Conservation (phyloP, 768 basidiomycete species). For the Lentinula detonsa region DNA sequence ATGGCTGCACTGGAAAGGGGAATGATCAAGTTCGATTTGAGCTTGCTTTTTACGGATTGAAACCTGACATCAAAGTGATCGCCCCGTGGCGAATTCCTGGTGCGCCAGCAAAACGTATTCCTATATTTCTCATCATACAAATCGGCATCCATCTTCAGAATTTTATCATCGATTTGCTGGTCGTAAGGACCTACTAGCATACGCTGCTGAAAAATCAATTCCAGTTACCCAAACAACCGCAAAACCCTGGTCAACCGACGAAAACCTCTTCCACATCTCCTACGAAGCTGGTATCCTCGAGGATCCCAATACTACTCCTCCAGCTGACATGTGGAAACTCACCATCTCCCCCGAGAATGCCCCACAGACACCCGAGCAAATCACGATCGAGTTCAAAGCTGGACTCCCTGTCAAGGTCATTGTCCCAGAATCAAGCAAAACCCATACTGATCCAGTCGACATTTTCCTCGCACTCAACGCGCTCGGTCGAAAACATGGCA, state of each 20-base stretch:
- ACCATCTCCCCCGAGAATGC: conserved; percentile 80
- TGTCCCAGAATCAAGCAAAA: conserved; percentile 46
- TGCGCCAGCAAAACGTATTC: conserved; percentile 22
- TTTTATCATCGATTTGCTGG: conserved; percentile 99
- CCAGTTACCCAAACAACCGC: conserved; percentile 93
- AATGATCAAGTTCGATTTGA: conserved; percentile 99
- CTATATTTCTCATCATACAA: neutral
- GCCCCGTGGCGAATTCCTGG: conserved; percentile 97
- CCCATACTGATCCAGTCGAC: conserved; percentile 87
- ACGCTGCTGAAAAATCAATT: conserved; percentile 81
- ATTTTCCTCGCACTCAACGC: conserved; percentile 90
- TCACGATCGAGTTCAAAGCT: conserved; percentile 78
- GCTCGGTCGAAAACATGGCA: conserved; percentile 89
- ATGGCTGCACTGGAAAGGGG: conserved; percentile 99
- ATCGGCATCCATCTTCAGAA: conserved; percentile 34
- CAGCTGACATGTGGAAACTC: conserved; percentile 98
- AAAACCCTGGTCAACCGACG: conserved; percentile 99
- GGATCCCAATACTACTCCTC: conserved; percentile 92
- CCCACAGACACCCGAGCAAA: conserved; percentile 69
- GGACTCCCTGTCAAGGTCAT: conserved; percentile 86
- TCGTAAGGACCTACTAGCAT: conserved; percentile 87
- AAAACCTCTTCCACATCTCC: conserved; percentile 99
- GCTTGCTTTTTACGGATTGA: conserved; percentile 96
- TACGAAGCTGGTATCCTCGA: conserved; percentile 99
- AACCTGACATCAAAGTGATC: conserved; percentile 98